Conservation (phyloP, 163 green algal genomes). For the Prototheca wickerhamii region DNA sequence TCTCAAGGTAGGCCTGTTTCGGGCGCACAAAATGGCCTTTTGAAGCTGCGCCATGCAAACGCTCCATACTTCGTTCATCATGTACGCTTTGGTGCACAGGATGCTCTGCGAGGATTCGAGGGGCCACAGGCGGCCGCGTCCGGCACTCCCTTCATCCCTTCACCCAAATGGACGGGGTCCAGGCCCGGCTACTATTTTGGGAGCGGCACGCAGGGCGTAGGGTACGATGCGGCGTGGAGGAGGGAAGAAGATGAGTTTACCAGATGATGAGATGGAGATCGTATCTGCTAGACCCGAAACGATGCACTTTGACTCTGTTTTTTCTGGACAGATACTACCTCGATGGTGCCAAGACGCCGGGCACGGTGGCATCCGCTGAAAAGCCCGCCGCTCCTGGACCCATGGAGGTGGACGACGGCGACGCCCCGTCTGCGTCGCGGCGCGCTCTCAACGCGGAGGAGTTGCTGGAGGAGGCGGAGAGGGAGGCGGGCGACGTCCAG, state of each 20-base stretch:
- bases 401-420: neutral
- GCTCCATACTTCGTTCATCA: too few species aligned
- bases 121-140: neutral
- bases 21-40: too few species aligned
- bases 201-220: constrained; percentile 15
- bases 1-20: too few species aligned
- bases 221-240: constrained; percentile 18
- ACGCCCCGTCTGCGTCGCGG: neutral
- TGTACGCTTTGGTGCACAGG: neutral
- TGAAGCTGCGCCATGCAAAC: too few species aligned
- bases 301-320: too few species aligned
- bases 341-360: too few species aligned
- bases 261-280: too few species aligned
- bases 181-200: constrained; percentile 34
- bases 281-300: too few species aligned
- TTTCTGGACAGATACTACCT: constrained; percentile 27
- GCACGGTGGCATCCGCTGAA: too few species aligned
- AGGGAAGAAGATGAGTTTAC: neutral
- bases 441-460: constrained; percentile 44
- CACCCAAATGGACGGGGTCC: constrained; percentile 8
- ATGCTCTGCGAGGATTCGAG: constrained; percentile 13
- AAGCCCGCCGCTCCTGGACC: too few species aligned
- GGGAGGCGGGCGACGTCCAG: constrained; percentile 45
- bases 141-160: constrained; percentile 13
- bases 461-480: constrained; percentile 65